Evolutionary conservation across 352 stramenopile species (phyloP), one percentile per base, ranked within the genome.

Genomic region (Thalassiosira livingstoniorum): DNA sequence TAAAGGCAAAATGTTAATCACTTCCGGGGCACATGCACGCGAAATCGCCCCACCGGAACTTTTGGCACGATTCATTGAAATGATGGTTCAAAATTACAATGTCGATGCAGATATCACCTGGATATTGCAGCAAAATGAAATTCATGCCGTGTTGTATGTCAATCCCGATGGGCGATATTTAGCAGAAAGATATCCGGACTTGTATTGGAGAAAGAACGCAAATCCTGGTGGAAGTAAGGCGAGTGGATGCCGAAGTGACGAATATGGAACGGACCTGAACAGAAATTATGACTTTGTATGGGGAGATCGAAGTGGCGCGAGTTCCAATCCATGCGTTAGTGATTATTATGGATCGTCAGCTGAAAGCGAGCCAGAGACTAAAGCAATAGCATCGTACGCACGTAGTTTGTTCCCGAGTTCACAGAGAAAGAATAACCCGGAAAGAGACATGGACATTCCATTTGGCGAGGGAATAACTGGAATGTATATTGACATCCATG

Each of bases 271-370:
- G 0, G 87, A 92, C 69, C 51, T 92, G 13, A 92, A 92, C 75
- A 80, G 83, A 18, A 92, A 92, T 37, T 92, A 83, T 54, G 70
- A 83, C 31, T 90, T 87, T 27, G 25, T 71, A 43, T 92, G 87
- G 87, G 83, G 83, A 23, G 45, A 76, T 18, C 27, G 47, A 7
- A 27, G 43, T 34, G 87, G 87, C 2, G 73, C 75, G 18, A 71
- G 27, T 23, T n/a, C 31, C 10, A 29, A 78, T 27, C 55, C 78
- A 31, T 92, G 87, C 65, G 37, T 18, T 39, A 23, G 35, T n/a
- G 67, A 39, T 31, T 88, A 84, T 69, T 78, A 82, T 62, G 87
- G 87, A 34, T 54, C 66, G 13, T 64, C 21, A 37, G 2, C 83
- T 3, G 54, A 32, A 10, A 85, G 69, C 55, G 87, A 92, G 61